These are phyloP conservation scores for Dactylellina parvicollis DNA, from an alignment of 2,329 filamentous ascomycete genomes.

Conservation along the genomic window DNA sequence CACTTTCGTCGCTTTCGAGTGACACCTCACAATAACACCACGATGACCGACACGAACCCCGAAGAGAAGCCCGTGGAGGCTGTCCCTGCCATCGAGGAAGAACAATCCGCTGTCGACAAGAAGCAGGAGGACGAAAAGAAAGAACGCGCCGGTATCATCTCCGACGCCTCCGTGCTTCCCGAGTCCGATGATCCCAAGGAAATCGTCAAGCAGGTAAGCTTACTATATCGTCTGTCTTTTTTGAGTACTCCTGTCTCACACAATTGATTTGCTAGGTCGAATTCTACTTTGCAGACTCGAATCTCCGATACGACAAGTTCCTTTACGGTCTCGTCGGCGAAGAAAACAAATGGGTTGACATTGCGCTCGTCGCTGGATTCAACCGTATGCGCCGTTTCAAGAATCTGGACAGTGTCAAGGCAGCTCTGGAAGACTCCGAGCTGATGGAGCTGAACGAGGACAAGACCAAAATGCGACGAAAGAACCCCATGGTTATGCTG, in stretches of 20 bases:
- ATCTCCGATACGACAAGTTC: conserved; percentile 88
- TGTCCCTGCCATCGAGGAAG: conserved; percentile 32
- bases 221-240: too few relatives aligned
- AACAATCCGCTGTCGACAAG: conserved; percentile 24
- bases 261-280: conserved; percentile 72
- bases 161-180: conserved; percentile 73
- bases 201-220: conserved; percentile 80
- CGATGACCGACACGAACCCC: conserved; percentile 38
- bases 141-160: conserved; percentile 69
- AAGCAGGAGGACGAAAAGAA: conserved; percentile 61
- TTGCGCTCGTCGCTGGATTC: conserved; percentile 83
- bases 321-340: conserved; percentile 80
- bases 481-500: conserved; percentile 71
- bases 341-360: conserved; percentile 80
- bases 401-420: conserved; percentile 82
- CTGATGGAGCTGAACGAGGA: conserved; percentile 75
- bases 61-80: conserved; percentile 22
- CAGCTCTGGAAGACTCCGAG: conserved; percentile 80
- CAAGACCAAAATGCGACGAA: conserved; percentile 78
- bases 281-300: conserved; percentile 94
- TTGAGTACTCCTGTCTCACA: neutral
- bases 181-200: conserved; percentile 79
- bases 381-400: conserved; percentile 97
- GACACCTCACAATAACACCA: neutral
- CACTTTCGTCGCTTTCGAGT: neutral